Base-by-base conservation (phyloP, 768 basidiomycete genomes). In the Termitomyces bulborhizus region DNA sequence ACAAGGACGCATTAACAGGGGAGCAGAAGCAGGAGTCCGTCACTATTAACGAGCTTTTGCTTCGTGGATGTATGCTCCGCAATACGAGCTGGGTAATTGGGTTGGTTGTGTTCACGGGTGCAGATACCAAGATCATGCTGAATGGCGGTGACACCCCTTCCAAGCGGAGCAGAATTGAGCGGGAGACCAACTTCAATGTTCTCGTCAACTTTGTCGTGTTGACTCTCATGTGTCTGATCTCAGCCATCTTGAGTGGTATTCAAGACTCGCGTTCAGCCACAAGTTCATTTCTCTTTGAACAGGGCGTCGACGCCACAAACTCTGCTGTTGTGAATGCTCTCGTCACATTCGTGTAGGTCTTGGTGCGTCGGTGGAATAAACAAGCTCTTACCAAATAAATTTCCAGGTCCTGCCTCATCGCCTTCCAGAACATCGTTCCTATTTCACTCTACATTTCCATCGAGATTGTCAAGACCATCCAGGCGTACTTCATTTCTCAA, bases 131-230 rank as follows among this genome's bases (percentile, higher is more conserved):
- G 78, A 93, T 93, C 62, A 90, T 92, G 82, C 72, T 93, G 56
- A 95, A 95, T 60, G 90, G 91, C 34, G 94, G 95, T 18, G 87
- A 86, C 13, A 98, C 93, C 1, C 94, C 95, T 1, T 93, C 90
- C n/a, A 98, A 98, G 66, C 87, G 92, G 56, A 91, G 88, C 65
- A 98, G 95, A 78, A 98, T 98, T 66, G 94, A 98, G 74, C 90
- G 85, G 73, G 96, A 98, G 76, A 98, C 96, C 8, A 98, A 96
- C 70, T 96, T 94, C 77, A 98, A 98, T 65, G 96, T 98, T 60
- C 73, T 95, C 49, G 89, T 97, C 74, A 98, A 98, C 70, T 98
- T 98, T 66, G 71, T 79, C 42, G 70, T 97, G 57, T 75, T 98
- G 54, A 66, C 86, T 41, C 49, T 80, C 39, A 90, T 98, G 78